phyloP scores from a whole-genome alignment of 495 filamentous ascomycete species.

The Annulohypoxylon moriforme region DNA sequence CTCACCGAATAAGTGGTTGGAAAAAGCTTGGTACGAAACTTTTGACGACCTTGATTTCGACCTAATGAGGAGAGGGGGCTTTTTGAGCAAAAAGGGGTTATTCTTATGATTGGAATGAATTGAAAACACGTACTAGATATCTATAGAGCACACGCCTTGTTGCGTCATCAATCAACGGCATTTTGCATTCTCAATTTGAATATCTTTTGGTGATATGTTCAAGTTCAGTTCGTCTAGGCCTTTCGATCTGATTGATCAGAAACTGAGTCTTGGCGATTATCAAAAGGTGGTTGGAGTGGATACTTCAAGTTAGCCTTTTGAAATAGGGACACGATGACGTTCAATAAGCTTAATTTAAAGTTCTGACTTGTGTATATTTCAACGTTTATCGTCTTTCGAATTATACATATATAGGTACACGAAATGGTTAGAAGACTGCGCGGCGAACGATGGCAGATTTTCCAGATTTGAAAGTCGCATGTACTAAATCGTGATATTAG shows the following conservation, averaged over 20 bases:
- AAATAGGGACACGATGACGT: neutral
- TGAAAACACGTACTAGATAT: neutral
- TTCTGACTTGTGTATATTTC: neutral
- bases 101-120: neutral
- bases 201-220: neutral
- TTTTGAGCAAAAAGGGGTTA: neutral
- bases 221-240: too few species aligned
- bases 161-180: constrained; percentile 1
- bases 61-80: neutral
- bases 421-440: neutral
- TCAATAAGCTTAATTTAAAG: neutral
- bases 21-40: neutral
- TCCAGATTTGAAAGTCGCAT: neutral
- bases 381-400: neutral
- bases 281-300: neutral
- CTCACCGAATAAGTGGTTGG: neutral
- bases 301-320: neutral
- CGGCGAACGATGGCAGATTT: neutral
- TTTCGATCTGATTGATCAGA: neutral
- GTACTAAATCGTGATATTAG: neutral
- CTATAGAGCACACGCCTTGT: neutral
- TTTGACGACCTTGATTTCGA: neutral
- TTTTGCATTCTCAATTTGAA: neutral
- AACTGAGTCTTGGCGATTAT: neutral
- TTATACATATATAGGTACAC: neutral